Evolutionary conservation across 768 basidiomycete species (phyloP).

Genomic region (Pilatotrama ljubarskyi): DNA sequence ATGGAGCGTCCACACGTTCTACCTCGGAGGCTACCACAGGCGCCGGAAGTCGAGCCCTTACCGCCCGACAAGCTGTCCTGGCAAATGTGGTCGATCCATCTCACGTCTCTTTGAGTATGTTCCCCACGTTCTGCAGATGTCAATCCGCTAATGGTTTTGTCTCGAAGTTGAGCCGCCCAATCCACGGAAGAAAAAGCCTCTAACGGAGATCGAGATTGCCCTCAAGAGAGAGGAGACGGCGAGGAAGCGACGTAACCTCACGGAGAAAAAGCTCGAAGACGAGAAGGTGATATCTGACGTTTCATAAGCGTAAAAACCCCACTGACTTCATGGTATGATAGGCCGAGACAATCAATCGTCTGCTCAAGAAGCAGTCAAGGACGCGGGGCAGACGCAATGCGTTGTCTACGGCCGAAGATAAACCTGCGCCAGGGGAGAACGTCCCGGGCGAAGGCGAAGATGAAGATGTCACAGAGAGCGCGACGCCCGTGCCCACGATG

Average conservation of each 20-base stretch:
- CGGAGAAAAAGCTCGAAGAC: constrained; percentile 82
- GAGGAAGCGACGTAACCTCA: constrained; percentile 75
- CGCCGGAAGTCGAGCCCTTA: constrained; percentile 33
- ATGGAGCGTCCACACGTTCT: constrained; percentile 42
- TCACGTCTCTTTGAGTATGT: constrained; percentile 62
- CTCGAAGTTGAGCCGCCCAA: constrained; percentile 32
- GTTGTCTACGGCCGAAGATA: constrained; percentile 47
- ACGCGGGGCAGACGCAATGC: constrained; percentile 60
- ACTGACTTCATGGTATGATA: constrained; percentile 28
- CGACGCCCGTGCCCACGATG: constrained; percentile 48
- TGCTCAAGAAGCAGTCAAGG: constrained; percentile 82
- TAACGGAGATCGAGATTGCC: constrained; percentile 73
- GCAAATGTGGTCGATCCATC: constrained; percentile 67
- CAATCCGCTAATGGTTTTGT: background rate
- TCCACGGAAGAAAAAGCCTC: constrained; percentile 59
- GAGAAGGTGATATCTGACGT: constrained; percentile 60
- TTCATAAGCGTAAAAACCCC: no score
- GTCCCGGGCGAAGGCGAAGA: constrained; percentile 44
- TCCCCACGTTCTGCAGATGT: background rate
- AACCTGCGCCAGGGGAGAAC: constrained; percentile 35
- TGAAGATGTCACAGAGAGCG: constrained; percentile 38
- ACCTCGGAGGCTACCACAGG: constrained; percentile 29
- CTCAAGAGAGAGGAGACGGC: constrained; percentile 79
- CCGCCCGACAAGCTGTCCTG: constrained; percentile 65
- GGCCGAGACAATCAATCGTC: constrained; percentile 87